Conservation (phyloP, 805 yeast genomes). For the Clavispora asparagi region DNA sequence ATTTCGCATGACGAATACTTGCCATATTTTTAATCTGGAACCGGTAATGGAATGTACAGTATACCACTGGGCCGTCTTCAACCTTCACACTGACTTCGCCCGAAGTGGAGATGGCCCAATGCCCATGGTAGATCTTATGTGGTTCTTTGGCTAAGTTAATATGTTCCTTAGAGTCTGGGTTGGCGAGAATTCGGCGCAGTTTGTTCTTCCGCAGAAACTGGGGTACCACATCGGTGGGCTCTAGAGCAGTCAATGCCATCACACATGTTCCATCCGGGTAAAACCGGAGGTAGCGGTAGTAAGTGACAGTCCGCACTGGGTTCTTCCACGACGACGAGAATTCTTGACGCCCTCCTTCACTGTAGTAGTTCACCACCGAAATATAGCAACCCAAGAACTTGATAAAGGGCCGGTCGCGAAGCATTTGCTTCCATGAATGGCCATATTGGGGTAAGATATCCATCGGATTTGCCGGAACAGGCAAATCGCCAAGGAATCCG, state of each 20-base stretch:
- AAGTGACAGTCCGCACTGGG: slow-evolving; percentile 81
- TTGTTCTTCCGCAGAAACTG: slow-evolving; percentile 34
- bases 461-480: slow-evolving; percentile 30
- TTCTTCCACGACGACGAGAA: slow-evolving; percentile 61
- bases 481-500: slow-evolving; percentile 34
- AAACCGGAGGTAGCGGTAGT: slow-evolving; percentile 80
- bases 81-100: slow-evolving; percentile 46
- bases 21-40: slow-evolving; percentile 58
- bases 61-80: slow-evolving; percentile 53
- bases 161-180: slow-evolving; percentile 12
- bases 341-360: slow-evolving; percentile 74
- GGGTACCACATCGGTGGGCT: slow-evolving; percentile 66
- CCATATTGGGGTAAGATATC: slow-evolving; percentile 24
- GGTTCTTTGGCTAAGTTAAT: slow-evolving; percentile 17
- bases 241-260: slow-evolving; percentile 63
- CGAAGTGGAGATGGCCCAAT: slow-evolving; percentile 53
- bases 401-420: slow-evolving; percentile 63
- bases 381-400: slow-evolving; percentile 83
- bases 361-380: slow-evolving; percentile 74
- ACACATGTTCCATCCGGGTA: slow-evolving; percentile 73
- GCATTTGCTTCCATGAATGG: slow-evolving; percentile 45
- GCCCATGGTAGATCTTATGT: slow-evolving; percentile 42
- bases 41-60: slow-evolving; percentile 59
- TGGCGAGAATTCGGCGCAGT: slow-evolving; percentile 13
- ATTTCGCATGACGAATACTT: slow-evolving; percentile 54